phyloP scores from a whole-genome alignment of 176 grass and related monocot genomes.

The Typha latifolia region DNA sequence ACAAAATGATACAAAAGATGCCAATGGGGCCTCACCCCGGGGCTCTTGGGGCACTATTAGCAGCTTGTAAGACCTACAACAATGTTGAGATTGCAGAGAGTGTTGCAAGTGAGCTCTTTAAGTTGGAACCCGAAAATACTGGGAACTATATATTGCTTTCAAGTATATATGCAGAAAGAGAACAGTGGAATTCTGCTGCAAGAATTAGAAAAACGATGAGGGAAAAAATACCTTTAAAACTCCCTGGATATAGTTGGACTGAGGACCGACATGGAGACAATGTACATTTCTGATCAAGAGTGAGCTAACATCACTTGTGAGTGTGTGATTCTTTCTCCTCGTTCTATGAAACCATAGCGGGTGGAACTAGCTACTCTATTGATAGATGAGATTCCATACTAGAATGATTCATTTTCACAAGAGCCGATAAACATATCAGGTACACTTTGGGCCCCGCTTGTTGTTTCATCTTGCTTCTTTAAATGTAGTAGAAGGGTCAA shows the following conservation, averaged over 20 bases:
- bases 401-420: too few relatives aligned
- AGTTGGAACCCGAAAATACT: constrained; percentile 59
- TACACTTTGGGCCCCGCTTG: too few relatives aligned
- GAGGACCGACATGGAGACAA: constrained; percentile 27
- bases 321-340: too few relatives aligned
- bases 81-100: constrained; percentile 68
- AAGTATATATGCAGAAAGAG: constrained; percentile 62
- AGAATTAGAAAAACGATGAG: constrained; percentile 47
- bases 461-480: too few relatives aligned
- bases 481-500: too few relatives aligned
- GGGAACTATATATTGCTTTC: constrained; percentile 74
- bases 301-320: constrained; percentile 3
- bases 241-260: constrained; percentile 58
- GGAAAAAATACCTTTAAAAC: constrained; percentile 39
- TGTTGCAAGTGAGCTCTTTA: constrained; percentile 57
- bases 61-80: constrained; percentile 56
- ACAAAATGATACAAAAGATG: constrained; percentile 49
- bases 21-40: constrained; percentile 54
- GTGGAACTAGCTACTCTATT: too few relatives aligned
- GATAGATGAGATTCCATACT: too few relatives aligned
- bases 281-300: constrained; percentile 19
- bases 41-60: constrained; percentile 59
- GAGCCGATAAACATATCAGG: too few relatives aligned
- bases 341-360: too few relatives aligned
- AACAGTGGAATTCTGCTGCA: constrained; percentile 51